phyloP scores from a whole-genome alignment of 2,329 filamentous ascomycete species.

The Aspergillus sp. region DNA sequence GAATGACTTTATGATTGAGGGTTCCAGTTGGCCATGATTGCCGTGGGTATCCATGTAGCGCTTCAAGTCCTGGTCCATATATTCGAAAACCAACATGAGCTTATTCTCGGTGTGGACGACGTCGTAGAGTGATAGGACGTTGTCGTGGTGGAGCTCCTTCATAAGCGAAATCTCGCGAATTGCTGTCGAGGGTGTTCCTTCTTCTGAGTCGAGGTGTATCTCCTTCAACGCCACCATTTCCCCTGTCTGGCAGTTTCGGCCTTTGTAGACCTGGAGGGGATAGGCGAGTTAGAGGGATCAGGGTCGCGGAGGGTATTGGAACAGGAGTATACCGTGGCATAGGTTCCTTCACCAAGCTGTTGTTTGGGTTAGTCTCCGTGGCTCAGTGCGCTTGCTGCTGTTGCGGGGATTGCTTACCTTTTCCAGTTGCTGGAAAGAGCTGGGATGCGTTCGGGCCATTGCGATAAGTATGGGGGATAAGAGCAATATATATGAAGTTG shows the following conservation, averaged over 20 bases:
- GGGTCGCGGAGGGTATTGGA: background rate
- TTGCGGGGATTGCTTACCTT: conserved; percentile 5
- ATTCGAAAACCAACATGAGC: conserved; percentile 98
- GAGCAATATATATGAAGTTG: background rate
- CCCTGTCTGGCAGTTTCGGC: conserved; percentile 15
- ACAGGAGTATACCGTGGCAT: conserved; percentile 13
- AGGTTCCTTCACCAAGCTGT: conserved; percentile 18
- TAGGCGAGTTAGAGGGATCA: conserved; percentile 9
- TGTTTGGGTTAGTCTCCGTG: background rate
- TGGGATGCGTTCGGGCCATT: conserved; percentile 13
- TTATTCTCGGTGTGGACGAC: conserved; percentile 99
- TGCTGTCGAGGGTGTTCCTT: conserved; percentile 93
- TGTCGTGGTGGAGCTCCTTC: conserved; percentile 98
- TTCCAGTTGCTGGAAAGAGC: conserved; percentile 16
- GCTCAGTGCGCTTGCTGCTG: background rate
- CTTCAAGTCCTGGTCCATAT: conserved; percentile 97
- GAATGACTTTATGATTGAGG: conserved; percentile 91
- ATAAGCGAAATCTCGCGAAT: conserved; percentile 98
- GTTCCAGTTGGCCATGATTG: conserved; percentile 83
- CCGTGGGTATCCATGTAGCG: conserved; percentile 96
- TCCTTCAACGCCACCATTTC: conserved; percentile 17
- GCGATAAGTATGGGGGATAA: background rate
- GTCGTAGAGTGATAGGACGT: conserved; percentile 94
- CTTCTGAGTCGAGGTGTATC: conserved; percentile 55
- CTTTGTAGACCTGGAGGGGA: conserved; percentile 16